Conservation (phyloP, 495 filamentous ascomycete species). For the Lophium mytilinum region DNA sequence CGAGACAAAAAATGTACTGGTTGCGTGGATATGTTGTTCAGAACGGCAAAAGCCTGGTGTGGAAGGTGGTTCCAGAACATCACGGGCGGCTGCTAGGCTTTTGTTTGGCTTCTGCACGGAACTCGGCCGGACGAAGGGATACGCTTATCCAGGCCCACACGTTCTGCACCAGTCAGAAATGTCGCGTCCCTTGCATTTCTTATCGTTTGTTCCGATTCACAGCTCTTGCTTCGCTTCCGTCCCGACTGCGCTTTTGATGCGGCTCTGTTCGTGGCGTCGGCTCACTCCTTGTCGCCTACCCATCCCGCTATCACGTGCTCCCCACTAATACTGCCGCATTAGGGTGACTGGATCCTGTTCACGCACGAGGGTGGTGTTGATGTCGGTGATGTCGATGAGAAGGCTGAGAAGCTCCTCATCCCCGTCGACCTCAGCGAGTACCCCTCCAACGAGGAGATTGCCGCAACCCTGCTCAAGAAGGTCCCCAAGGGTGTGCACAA, state of each 20-base stretch:
- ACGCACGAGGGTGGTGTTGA: conserved; percentile 99
- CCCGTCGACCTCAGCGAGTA: conserved; percentile 92
- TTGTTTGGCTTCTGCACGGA: conserved; percentile 10
- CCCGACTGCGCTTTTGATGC: conserved; percentile 7
- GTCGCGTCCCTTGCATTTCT: conserved; percentile 1
- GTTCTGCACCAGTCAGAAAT: conserved; percentile 1
- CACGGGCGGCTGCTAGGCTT: conserved; percentile 12
- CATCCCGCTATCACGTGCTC: conserved; percentile 9
- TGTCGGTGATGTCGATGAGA: conserved; percentile 97
- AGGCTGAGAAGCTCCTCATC: conserved; percentile 96
- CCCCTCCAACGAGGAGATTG: conserved; percentile 93
- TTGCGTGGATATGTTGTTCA: background rate
- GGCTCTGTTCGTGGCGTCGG: conserved; percentile 18
- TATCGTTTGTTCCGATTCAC: background rate
- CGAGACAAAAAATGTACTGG: background rate
- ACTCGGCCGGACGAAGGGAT: conserved; percentile 52
- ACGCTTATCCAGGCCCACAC: conserved; percentile 25
- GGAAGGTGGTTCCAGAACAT: background rate
- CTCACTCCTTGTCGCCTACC: background rate
- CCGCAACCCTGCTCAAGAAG: conserved; percentile 73
- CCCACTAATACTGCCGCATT: conserved; percentile 20
- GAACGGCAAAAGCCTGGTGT: background rate
- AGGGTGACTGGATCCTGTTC: conserved; percentile 99
- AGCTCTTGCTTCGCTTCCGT: background rate
- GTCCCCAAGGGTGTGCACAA: conserved; percentile 94